Percentiles rank a stretch among this genome's conserved stretches.
These are phyloP conservation scores for Galeopsis tetrahit DNA, from an alignment of 257 asterid genomes.

Conservation along the genomic window DNA sequence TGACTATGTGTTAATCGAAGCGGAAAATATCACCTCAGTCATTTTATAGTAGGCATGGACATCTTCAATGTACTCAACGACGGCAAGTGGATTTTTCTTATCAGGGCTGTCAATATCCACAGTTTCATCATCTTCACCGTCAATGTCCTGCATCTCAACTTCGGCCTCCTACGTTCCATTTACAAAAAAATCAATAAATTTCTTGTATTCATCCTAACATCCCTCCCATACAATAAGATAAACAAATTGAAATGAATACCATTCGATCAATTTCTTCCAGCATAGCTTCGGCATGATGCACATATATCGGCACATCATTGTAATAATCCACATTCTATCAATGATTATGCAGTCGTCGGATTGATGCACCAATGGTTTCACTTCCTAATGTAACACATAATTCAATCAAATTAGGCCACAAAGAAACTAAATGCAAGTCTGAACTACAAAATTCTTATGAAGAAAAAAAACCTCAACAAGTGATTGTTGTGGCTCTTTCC, in stretches of 20 bases:
- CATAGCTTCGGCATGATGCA: slow-evolving; percentile 81
- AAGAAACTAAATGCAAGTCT: background rate
- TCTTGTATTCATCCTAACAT: background rate
- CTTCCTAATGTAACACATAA: slow-evolving; percentile 28
- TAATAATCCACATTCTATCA: slow-evolving; percentile 40
- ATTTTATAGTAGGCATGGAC: slow-evolving; percentile 60
- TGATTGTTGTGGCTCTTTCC: slow-evolving; percentile 44
- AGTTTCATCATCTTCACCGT: slow-evolving; percentile 44
- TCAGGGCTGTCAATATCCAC: slow-evolving; percentile 68
- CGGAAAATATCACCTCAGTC: slow-evolving; percentile 57
- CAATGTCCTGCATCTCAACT: slow-evolving; percentile 63
- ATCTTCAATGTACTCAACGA: slow-evolving; percentile 71
- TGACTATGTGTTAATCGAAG: background rate
- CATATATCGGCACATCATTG: slow-evolving; percentile 67
- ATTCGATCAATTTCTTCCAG: slow-evolving; percentile 79
- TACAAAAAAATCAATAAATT: background rate
- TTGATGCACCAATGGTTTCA: slow-evolving; percentile 42
- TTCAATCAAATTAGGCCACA: slow-evolving; percentile 20
- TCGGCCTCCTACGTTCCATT: slow-evolving; percentile 43
- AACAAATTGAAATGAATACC: slow-evolving; percentile 47
- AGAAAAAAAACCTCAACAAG: slow-evolving; percentile 40
- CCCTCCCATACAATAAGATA: background rate
- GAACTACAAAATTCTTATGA: background rate
- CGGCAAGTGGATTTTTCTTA: slow-evolving; percentile 64
- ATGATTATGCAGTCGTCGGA: slow-evolving; percentile 45